These are phyloP conservation scores for Diplocarpon mali DNA, from an alignment of 2,329 filamentous ascomycete species.

Conservation along the genomic window DNA sequence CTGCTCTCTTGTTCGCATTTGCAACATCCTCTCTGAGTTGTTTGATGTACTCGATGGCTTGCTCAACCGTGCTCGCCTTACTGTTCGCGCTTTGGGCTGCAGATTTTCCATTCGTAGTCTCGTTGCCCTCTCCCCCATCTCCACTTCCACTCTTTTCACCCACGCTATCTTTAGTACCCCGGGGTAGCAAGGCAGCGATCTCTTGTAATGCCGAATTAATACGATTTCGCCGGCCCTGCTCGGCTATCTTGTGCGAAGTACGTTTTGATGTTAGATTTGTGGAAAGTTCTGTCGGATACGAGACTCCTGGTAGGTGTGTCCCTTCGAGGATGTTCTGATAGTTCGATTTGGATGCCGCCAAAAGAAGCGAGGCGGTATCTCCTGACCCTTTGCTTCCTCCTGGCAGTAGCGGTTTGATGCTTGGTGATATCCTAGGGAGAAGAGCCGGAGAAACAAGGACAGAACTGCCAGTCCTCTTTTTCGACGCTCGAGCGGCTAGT, in stretches of 20 bases:
- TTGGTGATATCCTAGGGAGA: constrained; percentile 82
- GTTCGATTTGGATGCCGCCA: constrained; percentile 90
- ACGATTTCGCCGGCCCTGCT: constrained; percentile 87
- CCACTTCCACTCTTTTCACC: constrained; percentile 29
- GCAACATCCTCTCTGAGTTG: constrained; percentile 63
- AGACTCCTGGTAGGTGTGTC: constrained; percentile 78
- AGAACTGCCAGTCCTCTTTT: constrained; percentile 63
- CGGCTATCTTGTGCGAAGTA: constrained; percentile 94
- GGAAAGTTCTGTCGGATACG: constrained; percentile 81
- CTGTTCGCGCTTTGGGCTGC: constrained; percentile 54
- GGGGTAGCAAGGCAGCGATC: constrained; percentile 77
- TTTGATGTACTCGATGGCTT: constrained; percentile 92
- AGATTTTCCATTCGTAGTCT: constrained; percentile 34
- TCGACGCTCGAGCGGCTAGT: constrained; percentile 41
- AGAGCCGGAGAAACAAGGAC: constrained; percentile 78
- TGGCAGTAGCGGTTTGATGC: constrained; percentile 82
- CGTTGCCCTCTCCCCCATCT: constrained; percentile 36
- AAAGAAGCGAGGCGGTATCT: constrained; percentile 49
- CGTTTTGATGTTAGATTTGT: constrained; percentile 93
- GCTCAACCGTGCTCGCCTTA: constrained; percentile 95
- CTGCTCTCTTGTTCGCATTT: constrained; percentile 50
- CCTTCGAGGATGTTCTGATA: constrained; percentile 97
- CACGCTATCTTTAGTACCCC: constrained; percentile 32
- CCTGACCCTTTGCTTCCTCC: constrained; percentile 43
- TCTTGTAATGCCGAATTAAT: constrained; percentile 91